Conservation (phyloP, 2,329 filamentous ascomycete genomes). For the Fusarium anguioides region DNA sequence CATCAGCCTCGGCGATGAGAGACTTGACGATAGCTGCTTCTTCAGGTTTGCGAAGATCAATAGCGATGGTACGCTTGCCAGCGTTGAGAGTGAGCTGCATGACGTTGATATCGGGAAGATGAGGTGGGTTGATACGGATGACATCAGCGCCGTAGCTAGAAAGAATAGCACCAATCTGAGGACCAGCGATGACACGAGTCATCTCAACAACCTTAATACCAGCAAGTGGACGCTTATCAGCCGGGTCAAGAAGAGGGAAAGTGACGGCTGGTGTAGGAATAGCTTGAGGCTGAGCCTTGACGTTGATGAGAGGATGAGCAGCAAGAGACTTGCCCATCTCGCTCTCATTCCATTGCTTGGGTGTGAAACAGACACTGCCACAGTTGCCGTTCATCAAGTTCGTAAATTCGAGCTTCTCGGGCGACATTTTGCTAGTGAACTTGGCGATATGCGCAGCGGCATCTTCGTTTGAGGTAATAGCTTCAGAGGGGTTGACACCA, state of each 20-base stretch:
- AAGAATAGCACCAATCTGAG: slow-evolving; percentile 13
- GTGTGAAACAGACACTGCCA: slow-evolving; percentile 10
- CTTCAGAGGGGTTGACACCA: slow-evolving; percentile 48
- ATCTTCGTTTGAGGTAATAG: slow-evolving; percentile 39
- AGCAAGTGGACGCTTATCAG: background rate
- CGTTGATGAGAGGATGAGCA: slow-evolving; percentile 8
- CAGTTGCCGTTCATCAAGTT: slow-evolving; percentile 17
- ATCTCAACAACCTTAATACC: slow-evolving; percentile 20
- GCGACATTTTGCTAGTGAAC: slow-evolving; percentile 40
- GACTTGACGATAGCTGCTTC: slow-evolving; percentile 8
- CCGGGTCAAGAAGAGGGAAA: background rate
- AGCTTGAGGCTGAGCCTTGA: slow-evolving; percentile 8
- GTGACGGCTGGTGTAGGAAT: slow-evolving; percentile 8
- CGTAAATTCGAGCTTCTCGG: slow-evolving; percentile 14
- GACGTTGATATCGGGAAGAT: slow-evolving; percentile 18
- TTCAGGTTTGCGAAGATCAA: slow-evolving; percentile 13
- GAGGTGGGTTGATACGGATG: slow-evolving; percentile 9
- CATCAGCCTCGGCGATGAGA: slow-evolving; percentile 9
- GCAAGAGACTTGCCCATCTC: slow-evolving; percentile 24
- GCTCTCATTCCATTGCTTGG: slow-evolving; percentile 25
- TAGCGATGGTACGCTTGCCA: slow-evolving; percentile 21
- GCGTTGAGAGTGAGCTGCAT: slow-evolving; percentile 22
- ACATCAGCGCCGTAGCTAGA: slow-evolving; percentile 20
- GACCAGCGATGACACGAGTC: slow-evolving; percentile 21
- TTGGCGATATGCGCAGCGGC: slow-evolving; percentile 38